Base-by-base conservation (phyloP, 1,284 basidiomycete genomes). In the Ustilago nuda region DNA sequence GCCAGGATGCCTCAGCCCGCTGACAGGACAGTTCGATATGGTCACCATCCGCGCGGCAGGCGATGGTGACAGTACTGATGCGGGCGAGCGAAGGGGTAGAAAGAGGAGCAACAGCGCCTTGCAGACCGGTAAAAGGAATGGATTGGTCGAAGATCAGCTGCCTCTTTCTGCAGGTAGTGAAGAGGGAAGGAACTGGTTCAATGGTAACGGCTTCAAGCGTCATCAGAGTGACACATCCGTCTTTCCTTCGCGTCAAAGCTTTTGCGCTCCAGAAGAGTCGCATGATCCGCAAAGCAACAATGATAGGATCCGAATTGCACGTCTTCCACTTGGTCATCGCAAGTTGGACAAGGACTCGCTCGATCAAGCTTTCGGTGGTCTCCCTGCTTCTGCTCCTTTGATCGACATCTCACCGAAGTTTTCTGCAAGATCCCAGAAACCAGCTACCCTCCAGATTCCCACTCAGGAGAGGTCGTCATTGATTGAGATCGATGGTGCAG, bases 61-160 rank as follows among this genome's bases (percentile, higher is more conserved):
- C 23, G 37, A 39, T 5, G 19, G 5, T 8, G 39, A 43, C 3
- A 41, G 9, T 9, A 35, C 19, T 9, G 56, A 51, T n/a, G 15
- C 17, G 12, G 35, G 30, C 12, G 61, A 71, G 53, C 45, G 61
- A 13, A 58, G 61, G 32, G 58, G 71, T 2, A 50, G 65, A 32
- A 73, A 73, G 55, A 54, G 71, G 13, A 61, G 58, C 27, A 60
- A 54, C 15, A 68, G 65, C 37, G 58, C 37, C 4, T 19, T 59
- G 23, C 63, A 46, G 4, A 30, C n/a, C 6, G 27, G 50, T 0
- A 46, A n/a, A 23, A 46, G n/a, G 13, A 48, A 35, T 13, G 33
- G 11, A 7, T 56, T 51, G 33, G 58, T 73, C 17, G 46, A 72
- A 27, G 52, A 66, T 17, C 27, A 54, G 19, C 11, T 52, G n/a